Evolutionary conservation across 2,329 filamentous ascomycete genomes (phyloP), one percentile per base, ranked within the genome.

Genomic region (Botrytis squamosa): DNA sequence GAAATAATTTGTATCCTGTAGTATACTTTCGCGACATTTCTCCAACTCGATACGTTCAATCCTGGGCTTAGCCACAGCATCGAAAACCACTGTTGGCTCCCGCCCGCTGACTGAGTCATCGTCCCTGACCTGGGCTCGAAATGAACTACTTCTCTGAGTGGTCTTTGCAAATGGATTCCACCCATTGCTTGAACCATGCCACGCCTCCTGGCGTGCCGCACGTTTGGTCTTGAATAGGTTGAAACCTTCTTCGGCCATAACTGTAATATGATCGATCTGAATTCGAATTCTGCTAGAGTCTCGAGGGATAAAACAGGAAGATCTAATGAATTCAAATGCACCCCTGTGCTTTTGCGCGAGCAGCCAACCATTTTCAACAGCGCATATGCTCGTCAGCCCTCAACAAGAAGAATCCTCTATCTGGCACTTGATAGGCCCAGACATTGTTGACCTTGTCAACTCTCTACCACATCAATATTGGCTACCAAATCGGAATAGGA

Each of bases 151-250:
- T 52, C 49, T 6, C 12, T 2, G 5, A 7, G 10, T n/a, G 4
- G 3, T 18, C 52, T 57, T 57, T 57, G 52, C 5, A 9, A 36
- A 38, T 38, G 25, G 7, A 52, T 42, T 64, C 25, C 1, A 42
- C 6, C 2, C 0, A 25, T 2, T 42, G 7, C 25, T 22, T 64
- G 36, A 12, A 38, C 74, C 74, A 66, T 78, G 77, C 79, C 77
- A 80, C 36, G 80, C 79, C 46, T 80, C 79, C 68, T 78, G 79
- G 38, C 77, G 76, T 71, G 79, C 80, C 60, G 76, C 70, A 62
- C 77, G 75, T 69, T 77, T 77, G n/a, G 78, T 77, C 4, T 4
- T 46, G 10, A 55, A 44, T 3, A 76, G 74, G 68, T 75, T 71
- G 44, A 49, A 49, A 33, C 20, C 20, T 46, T 46, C 44, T 46